A percentile compares a stretch with the other conserved stretches of the same genome.
Evolutionary conservation across 2,329 filamentous ascomycete species (phyloP).

Genomic region (Aspergillus sp.): DNA sequence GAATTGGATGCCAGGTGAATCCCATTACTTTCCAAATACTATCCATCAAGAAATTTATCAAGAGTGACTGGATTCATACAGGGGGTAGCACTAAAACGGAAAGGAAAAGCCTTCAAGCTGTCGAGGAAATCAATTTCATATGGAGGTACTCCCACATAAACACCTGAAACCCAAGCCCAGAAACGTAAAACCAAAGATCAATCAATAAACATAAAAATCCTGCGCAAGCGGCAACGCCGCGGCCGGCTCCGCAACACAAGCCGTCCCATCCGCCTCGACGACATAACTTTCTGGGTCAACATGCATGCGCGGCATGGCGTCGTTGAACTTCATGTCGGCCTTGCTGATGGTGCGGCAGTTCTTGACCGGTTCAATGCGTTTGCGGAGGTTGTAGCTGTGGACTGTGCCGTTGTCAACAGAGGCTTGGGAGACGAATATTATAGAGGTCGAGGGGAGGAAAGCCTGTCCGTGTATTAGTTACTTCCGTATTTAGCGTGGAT

Average conservation of each 20-base stretch:
- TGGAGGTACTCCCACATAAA: background rate
- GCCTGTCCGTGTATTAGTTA: slow-evolving; percentile 28
- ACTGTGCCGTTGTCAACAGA: slow-evolving; percentile 61
- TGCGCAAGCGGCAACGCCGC: slow-evolving; percentile 66
- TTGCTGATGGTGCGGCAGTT: slow-evolving; percentile 69
- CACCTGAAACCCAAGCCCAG: background rate
- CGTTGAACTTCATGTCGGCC: slow-evolving; percentile 84
- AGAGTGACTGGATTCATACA: no score
- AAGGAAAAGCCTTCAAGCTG: no score
- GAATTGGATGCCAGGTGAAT: no score
- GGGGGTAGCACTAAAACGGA: no score
- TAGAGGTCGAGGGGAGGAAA: slow-evolving; percentile 60
- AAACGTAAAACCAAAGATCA: background rate
- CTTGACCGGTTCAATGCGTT: slow-evolving; percentile 71
- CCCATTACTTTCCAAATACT: no score
- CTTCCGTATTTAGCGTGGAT: background rate
- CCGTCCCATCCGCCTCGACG: slow-evolving; percentile 73
- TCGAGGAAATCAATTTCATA: background rate
- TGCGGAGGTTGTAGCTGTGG: slow-evolving; percentile 64
- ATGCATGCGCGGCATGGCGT: slow-evolving; percentile 72
- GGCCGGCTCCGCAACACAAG: slow-evolving; percentile 66
- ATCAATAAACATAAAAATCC: slow-evolving; percentile 24
- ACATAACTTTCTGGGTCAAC: slow-evolving; percentile 86
- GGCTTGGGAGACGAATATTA: slow-evolving; percentile 74
- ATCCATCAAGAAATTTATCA: no score